Evolutionary conservation across 805 yeast genomes (phyloP), one percentile per base, ranked within the genome.

Genomic region (Tetrapisispora namnaoensis): DNA sequence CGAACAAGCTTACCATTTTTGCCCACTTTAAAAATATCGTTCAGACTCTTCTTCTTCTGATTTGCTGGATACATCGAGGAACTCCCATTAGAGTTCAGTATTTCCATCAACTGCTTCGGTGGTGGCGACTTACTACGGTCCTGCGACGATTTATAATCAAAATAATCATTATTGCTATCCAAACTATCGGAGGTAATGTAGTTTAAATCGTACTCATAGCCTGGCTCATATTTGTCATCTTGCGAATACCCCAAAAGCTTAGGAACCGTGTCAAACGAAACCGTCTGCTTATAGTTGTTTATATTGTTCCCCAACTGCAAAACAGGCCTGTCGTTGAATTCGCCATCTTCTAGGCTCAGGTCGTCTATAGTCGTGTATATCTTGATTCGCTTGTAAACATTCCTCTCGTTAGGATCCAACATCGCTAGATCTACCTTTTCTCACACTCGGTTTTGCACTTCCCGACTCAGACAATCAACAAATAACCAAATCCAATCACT

Each of bases 221-320:
- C 30, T 11, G 5, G 11, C n/a, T 30, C 36, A 28, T 28, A 2
- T 14, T 42, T 47, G 13, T 56, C 59, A 4, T 57, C 47, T 9
- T 42, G 24, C 2, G 54, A 53, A 22, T 47, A 48, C 14, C 65
- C 62, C 16, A 53, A 47, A 16, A 51, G 47, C 11, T 51, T 50
- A 3, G 70, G 70, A 1, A 65, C 69, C 1, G 70, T 66, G 42
- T 66, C 58, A 48, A 66, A 65, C 1, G 69, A 65, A 4, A 66
- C 65, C 10, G 59, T 51, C n/a, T 61, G 61, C 24, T 48, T 50
- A 40, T 53, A 58, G 9, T 30, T 20, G 13, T 16, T 7, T 8
- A 4, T 4, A 30, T 44, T 37, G 16, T 24, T 22, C 2, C 28
- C 28, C 8, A 13, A 11, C 6, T 32, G 14, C 21, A 17, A 3